These are phyloP conservation scores for Fusarium siculi DNA, from an alignment of 2,329 filamentous ascomycete species.

Conservation along the genomic window DNA sequence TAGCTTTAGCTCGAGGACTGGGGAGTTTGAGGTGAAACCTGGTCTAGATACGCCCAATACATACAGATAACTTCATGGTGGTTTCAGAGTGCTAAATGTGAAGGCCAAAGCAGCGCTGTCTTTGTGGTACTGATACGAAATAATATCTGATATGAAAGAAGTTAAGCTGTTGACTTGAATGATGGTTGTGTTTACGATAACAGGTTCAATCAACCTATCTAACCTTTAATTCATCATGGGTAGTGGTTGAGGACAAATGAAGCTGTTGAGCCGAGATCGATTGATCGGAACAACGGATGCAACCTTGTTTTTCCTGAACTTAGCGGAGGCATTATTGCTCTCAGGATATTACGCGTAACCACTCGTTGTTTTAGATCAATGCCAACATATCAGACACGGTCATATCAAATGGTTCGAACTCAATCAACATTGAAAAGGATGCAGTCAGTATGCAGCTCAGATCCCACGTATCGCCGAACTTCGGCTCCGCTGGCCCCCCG, in stretches of 20 bases:
- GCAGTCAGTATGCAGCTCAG: background rate
- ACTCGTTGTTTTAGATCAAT: background rate
- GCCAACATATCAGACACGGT: background rate
- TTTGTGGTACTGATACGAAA: background rate
- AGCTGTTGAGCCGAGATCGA: constrained; percentile 20
- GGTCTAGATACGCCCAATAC: constrained; percentile 27
- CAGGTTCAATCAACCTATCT: background rate
- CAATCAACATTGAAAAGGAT: background rate
- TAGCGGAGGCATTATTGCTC: background rate
- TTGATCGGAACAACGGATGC: constrained; percentile 17
- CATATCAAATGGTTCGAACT: background rate
- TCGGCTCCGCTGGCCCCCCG: constrained; percentile 16
- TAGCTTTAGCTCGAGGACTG: constrained; percentile 18
- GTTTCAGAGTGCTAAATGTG: background rate
- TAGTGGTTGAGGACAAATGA: constrained; percentile 19
- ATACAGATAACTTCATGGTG: constrained; percentile 22
- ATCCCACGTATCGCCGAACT: constrained; percentile 11
- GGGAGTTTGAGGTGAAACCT: constrained; percentile 24
- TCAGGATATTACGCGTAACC: background rate
- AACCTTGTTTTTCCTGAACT: constrained; percentile 5
- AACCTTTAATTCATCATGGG: background rate
- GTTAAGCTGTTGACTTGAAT: background rate
- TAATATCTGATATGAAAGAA: background rate
- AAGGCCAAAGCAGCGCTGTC: background rate
- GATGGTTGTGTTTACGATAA: background rate